Evolutionary conservation across 805 yeast genomes (phyloP), one percentile per base, ranked within the genome.

Genomic region (Henningerozyma blattae): DNA sequence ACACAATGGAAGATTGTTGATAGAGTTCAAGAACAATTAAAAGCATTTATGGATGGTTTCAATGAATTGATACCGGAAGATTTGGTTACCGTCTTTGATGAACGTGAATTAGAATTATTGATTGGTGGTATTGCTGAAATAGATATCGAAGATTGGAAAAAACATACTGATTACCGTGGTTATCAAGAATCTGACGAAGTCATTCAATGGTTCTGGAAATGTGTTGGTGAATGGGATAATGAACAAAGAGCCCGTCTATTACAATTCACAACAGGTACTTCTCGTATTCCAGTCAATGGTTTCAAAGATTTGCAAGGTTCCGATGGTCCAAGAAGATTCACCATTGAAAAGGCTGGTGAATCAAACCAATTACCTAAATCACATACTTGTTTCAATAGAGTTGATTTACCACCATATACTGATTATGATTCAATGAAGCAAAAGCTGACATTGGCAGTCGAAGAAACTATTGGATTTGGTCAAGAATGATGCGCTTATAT

Each of bases 101-200:
- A 91, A 65, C 79, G 96, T 59, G 99, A 91, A 62, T 66, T 91
- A 44, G 99, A 91, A 67, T 67, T 91, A 56, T 72, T 91, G 54
- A 91, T 91, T 60, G 98, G 98, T 58, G 99, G 99, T 59, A 77
- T 91, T 53, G 91, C 96, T 2, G 98, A 91, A 52, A 89, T 91
- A 50, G 98, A 91, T 59, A 82, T 89, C 38, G 96, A 87, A 44
- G 99, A 91, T 65, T 91, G 99, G 99, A 91, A 86, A 64, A 87
- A 85, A 57, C 96, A 91, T 59, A 91, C 99, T 15, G 99, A 91
- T 60, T 91, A 91, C 64, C 76, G 98, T 64, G 98, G 98, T 4
- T 91, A 89, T 61, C 89, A 86, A 56, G 97, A 91, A 62, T 75
- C 75, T 43, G 98, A 91, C 61, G 94, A 86, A 62, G 95, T 86